Base-by-base conservation (phyloP, 2,329 filamentous ascomycete genomes). In the Drechslerella stenobrocha region DNA sequence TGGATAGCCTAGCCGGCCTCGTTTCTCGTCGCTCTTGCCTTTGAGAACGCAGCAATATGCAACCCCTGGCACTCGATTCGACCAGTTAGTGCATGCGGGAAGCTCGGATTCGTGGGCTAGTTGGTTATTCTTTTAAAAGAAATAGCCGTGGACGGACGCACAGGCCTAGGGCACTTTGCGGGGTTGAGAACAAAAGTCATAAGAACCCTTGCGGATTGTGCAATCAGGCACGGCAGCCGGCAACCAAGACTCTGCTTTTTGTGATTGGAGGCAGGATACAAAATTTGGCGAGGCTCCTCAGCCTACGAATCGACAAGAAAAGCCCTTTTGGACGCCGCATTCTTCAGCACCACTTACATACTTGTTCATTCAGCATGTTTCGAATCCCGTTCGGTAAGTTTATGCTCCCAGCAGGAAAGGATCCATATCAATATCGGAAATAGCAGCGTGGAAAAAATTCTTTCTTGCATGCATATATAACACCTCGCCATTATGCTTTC, bases 81-180 rank as follows among this genome's bases (percentile, higher is more conserved):
- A 67, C 40, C 53, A 52, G 44, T 55, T 56, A 52, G 55, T 44
- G 63, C 55, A 56, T 60, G 55, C 63, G 63, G 63, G 63, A 67
- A 67, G 63, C 48, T 56, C 63, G 63, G 63, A 67, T 44, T 56
- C 55, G 55, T 67, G 63, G 61, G 63, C 56, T 67, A 35, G n/a
- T n/a, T n/a, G 45, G 51, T 60, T 28, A 23, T 56, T 67, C 59
- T 67, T 58, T 45, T 59, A 59, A 59, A 59, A 66, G 48, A 59
- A 67, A 67, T 56, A 67, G 63, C 63, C 61, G 60, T 66, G 50
- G 63, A 34, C 50, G 52, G 44, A 67, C 63, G 63, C 63, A 60
- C 55, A 67, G 55, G 63, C 55, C 53, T 55, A 51, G 56, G 61
- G 55, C 63, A 60, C 60, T 67, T 67, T 67, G 63, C 63, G 63